These are phyloP conservation scores for Sarocladium oryzae DNA, from an alignment of 2,329 filamentous ascomycete species.

Conservation along the genomic window DNA sequence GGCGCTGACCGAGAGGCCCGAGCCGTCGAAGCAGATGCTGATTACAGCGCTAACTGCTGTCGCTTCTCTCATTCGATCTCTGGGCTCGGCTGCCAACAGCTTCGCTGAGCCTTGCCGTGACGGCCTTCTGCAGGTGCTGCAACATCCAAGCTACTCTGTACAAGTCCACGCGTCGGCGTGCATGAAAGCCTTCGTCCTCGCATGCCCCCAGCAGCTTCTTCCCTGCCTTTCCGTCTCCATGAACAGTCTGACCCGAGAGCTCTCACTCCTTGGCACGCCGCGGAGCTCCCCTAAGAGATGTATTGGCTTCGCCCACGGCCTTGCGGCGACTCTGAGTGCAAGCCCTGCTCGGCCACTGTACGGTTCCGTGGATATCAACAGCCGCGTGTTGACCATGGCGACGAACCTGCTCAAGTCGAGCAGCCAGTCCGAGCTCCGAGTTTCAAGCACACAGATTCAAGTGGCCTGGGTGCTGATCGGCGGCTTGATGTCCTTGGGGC, in stretches of 20 bases:
- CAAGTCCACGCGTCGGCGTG: constrained; percentile 86
- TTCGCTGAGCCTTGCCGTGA: constrained; percentile 83
- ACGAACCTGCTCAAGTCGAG: constrained; percentile 90
- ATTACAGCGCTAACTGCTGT: constrained; percentile 74
- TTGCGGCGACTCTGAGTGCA: constrained; percentile 85
- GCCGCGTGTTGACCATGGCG: constrained; percentile 81
- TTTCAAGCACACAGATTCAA: constrained; percentile 91
- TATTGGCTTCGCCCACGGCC: constrained; percentile 83
- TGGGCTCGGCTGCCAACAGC: constrained; percentile 74
- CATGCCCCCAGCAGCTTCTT: constrained; percentile 85
- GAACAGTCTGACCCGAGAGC: constrained; percentile 86
- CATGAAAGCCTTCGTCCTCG: constrained; percentile 78
- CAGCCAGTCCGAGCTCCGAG: constrained; percentile 80
- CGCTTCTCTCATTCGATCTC: constrained; percentile 66
- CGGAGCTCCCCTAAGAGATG: constrained; percentile 77
- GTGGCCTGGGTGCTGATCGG: constrained; percentile 97
- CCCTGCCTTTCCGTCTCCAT: constrained; percentile 92
- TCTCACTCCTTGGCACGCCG: constrained; percentile 67
- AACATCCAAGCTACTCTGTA: constrained; percentile 94
- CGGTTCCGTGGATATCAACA: constrained; percentile 92
- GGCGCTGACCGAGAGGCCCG: constrained; percentile 75
- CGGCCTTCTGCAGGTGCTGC: constrained; percentile 78
- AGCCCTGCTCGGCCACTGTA: constrained; percentile 84
- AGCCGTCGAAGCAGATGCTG: constrained; percentile 82
- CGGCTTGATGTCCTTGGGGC: constrained; percentile 90